A percentile compares a stretch with the other conserved stretches of the same genome.
phyloP scores from a whole-genome alignment of 139 green algal species.

The Raphidocelis subcapitata region DNA sequence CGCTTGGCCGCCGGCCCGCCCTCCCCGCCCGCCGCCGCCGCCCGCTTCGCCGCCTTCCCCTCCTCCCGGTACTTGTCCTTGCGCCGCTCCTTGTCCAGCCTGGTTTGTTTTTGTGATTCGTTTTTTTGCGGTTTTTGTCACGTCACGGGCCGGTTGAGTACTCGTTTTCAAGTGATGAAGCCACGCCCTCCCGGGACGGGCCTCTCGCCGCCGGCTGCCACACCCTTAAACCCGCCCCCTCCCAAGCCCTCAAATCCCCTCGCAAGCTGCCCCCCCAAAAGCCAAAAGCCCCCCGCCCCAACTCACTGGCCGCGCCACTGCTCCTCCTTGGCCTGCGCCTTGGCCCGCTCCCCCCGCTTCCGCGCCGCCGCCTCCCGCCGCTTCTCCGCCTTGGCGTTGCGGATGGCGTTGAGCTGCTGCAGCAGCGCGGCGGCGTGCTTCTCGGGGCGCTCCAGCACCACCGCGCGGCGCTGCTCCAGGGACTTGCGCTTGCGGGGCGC shows the following conservation, averaged over 20 bases:
- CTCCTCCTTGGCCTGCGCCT: slow-evolving; percentile 54
- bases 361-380: slow-evolving; percentile 30
- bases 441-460: slow-evolving; percentile 71
- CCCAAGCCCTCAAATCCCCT: too few relatives aligned
- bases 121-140: neutral
- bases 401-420: slow-evolving; percentile 93
- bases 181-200: too few relatives aligned
- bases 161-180: neutral
- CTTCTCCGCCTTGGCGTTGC: slow-evolving; percentile 65
- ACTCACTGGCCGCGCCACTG: slow-evolving; percentile 21
- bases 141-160: too few relatives aligned
- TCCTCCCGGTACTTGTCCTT: slow-evolving; percentile 71
- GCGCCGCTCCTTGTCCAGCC: slow-evolving; percentile 62
- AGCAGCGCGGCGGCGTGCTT: slow-evolving; percentile 71
- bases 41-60: slow-evolving; percentile 18
- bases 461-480: slow-evolving; percentile 83
- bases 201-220: neutral
- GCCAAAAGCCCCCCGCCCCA: too few relatives aligned
- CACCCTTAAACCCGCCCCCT: neutral
- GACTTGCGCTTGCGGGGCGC: slow-evolving; percentile 63
- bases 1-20: neutral
- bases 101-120: neutral
- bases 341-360: slow-evolving; percentile 36
- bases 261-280: neutral
- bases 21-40: neutral